Evolutionary conservation across 2,329 filamentous ascomycete genomes (phyloP).

Genomic region (Parascedosporium putredinis): DNA sequence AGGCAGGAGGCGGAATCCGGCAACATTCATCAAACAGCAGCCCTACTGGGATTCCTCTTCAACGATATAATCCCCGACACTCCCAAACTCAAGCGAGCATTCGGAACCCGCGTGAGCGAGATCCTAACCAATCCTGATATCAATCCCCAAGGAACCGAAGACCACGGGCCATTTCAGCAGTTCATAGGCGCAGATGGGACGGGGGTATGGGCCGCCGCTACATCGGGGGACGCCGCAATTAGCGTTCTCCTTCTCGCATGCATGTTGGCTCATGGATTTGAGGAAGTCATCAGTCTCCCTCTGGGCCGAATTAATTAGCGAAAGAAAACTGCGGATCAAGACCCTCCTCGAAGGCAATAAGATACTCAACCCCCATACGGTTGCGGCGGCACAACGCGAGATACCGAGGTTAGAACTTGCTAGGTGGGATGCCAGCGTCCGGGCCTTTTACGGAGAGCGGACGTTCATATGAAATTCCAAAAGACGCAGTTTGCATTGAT

Average conservation of each 20-base stretch:
- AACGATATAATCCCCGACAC: neutral
- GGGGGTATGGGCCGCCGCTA: constrained; percentile 26
- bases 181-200: constrained; percentile 21
- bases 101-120: neutral
- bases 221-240: constrained; percentile 19
- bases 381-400: constrained; percentile 5
- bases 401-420: constrained; percentile 7
- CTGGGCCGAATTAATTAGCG: constrained; percentile 18
- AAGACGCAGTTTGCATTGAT: constrained; percentile 10
- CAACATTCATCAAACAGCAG: neutral
- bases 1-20: neutral
- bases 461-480: constrained; percentile 5
- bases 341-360: neutral
- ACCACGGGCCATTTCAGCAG: constrained; percentile 13
- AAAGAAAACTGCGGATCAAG: constrained; percentile 3
- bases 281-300: constrained; percentile 15
- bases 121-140: neutral
- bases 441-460: constrained; percentile 9
- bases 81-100: neutral
- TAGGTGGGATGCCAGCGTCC: constrained; percentile 10
- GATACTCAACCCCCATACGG: constrained; percentile 6
- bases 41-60: neutral
- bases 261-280: constrained; percentile 18
- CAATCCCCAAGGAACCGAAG: neutral
- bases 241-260: constrained; percentile 21